phyloP scores from a whole-genome alignment of 495 filamentous ascomycete species.

The Aspergillus taichungensis region DNA sequence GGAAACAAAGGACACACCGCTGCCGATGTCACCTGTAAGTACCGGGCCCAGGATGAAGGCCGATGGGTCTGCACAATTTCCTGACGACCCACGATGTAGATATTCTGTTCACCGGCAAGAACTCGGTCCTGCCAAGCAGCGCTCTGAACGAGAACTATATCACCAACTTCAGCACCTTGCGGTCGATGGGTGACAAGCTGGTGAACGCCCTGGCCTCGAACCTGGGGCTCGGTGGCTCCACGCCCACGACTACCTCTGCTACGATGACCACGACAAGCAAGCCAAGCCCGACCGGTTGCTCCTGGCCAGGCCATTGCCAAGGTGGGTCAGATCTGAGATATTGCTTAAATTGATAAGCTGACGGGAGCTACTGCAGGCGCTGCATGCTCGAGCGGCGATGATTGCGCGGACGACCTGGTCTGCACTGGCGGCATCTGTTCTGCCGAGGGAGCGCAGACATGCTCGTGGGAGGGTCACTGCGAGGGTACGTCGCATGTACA shows the following conservation, averaged over 20 bases:
- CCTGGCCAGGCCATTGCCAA: constrained; percentile 14
- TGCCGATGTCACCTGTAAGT: constrained; percentile 28
- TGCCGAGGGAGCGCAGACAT: not conserved
- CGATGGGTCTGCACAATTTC: not conserved
- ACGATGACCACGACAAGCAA: constrained; percentile 1
- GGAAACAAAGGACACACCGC: constrained; percentile 22
- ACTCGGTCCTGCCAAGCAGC: constrained; percentile 21
- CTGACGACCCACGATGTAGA: constrained; percentile 9
- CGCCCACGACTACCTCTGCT: not conserved
- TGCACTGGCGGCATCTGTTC: too few species aligned
- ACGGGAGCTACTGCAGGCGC: too few species aligned
- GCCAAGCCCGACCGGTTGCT: constrained; percentile 3
- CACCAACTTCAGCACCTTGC: constrained; percentile 26
- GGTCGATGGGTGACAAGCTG: constrained; percentile 24
- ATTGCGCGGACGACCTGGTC: too few species aligned
- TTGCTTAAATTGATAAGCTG: too few species aligned
- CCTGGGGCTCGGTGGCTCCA: constrained; percentile 8
- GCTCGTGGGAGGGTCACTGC: constrained; percentile 16
- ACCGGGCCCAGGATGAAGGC: not conserved
- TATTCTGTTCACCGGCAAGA: constrained; percentile 26
- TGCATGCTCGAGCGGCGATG: too few species aligned
- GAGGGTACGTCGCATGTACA: constrained; percentile 4
- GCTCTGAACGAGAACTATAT: constrained; percentile 27
- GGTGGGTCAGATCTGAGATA: constrained; percentile 1
- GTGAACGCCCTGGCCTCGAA: constrained; percentile 27